Conservation (phyloP, 1,284 basidiomycete genomes). For the Trichosporon sp. region DNA sequence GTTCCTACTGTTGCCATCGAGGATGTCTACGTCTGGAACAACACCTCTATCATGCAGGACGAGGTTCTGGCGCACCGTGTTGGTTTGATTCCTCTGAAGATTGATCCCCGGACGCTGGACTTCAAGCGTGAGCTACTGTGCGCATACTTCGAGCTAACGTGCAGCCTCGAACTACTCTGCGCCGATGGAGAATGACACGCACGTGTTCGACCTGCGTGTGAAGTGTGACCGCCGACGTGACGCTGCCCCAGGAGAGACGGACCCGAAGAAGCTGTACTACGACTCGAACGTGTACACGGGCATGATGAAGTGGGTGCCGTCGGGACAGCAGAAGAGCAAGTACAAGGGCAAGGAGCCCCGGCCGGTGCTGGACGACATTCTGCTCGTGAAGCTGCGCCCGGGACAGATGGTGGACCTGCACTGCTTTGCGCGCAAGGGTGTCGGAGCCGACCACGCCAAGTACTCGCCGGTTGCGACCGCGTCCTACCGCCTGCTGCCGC, state of each 20-base stretch:
- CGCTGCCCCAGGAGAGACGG: conserved; percentile 57
- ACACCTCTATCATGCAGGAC: conserved; percentile 90
- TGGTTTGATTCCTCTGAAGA: conserved; percentile 81
- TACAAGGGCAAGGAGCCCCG: conserved; percentile 39
- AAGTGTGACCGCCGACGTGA: conserved; percentile 63
- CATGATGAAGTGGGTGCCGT: conserved; percentile 74
- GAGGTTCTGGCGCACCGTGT: conserved; percentile 88
- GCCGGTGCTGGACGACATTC: conserved; percentile 69
- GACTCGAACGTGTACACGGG: conserved; percentile 67
- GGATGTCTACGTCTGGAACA: conserved; percentile 90
- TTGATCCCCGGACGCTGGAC: conserved; percentile 65
- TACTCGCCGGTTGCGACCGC: conserved; percentile 96
- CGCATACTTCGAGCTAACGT: not conserved
- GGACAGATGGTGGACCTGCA: conserved; percentile 77
- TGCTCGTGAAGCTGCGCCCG: conserved; percentile 89
- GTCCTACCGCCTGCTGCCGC: conserved; percentile 86
- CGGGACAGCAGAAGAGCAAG: conserved; percentile 69
- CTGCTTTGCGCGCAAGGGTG: conserved; percentile 72
- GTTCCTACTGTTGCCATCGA: conserved; percentile 92
- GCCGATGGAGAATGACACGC: conserved; percentile 81
- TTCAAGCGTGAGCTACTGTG: conserved; percentile 43
- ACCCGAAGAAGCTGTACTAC: conserved; percentile 63
- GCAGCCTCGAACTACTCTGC: conserved; percentile 52
- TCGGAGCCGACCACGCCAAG: conserved; percentile 96
- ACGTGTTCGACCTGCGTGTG: conserved; percentile 78